phyloP scores from a whole-genome alignment of 495 filamentous ascomycete genomes.

The Lasiosphaeria ovina region DNA sequence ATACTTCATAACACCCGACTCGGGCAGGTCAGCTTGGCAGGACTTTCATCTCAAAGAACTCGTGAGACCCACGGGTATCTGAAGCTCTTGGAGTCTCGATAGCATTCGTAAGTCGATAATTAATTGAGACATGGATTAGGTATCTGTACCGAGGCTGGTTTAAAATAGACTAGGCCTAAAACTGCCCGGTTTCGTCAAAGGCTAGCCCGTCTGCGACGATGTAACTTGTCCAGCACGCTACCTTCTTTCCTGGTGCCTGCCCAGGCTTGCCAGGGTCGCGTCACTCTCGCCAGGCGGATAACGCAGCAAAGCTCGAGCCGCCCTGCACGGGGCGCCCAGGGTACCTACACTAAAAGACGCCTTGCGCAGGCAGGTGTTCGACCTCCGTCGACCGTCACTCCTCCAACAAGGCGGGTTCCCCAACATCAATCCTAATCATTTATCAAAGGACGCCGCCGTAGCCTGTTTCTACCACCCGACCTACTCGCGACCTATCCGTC shows the following conservation, averaged over 20 bases:
- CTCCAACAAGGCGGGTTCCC: slow-evolving; percentile 23
- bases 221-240: slow-evolving; percentile 18
- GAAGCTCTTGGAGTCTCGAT: too few species aligned
- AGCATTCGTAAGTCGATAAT: too few species aligned
- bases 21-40: too few species aligned
- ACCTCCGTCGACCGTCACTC: slow-evolving; percentile 18
- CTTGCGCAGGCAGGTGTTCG: not conserved
- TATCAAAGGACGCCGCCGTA: slow-evolving; percentile 11
- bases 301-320: too few species aligned
- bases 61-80: too few species aligned
- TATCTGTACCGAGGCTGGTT: not conserved
- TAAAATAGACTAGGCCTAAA: slow-evolving; percentile 12
- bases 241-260: slow-evolving; percentile 21
- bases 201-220: slow-evolving; percentile 5
- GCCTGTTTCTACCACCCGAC: slow-evolving; percentile 10
- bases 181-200: slow-evolving; percentile 13
- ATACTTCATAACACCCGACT: too few species aligned
- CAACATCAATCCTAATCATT: slow-evolving; percentile 17
- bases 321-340: too few species aligned
- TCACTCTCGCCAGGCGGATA: not conserved
- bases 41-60: too few species aligned
- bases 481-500: not conserved
- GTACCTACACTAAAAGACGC: too few species aligned
- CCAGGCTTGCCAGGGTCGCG: not conserved
- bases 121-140: too few species aligned